Percentiles rank a stretch among this genome's conserved stretches.
These are phyloP conservation scores for Fusarium gaditjirri DNA, from an alignment of 2,329 filamentous ascomycete species.

Conservation along the genomic window DNA sequence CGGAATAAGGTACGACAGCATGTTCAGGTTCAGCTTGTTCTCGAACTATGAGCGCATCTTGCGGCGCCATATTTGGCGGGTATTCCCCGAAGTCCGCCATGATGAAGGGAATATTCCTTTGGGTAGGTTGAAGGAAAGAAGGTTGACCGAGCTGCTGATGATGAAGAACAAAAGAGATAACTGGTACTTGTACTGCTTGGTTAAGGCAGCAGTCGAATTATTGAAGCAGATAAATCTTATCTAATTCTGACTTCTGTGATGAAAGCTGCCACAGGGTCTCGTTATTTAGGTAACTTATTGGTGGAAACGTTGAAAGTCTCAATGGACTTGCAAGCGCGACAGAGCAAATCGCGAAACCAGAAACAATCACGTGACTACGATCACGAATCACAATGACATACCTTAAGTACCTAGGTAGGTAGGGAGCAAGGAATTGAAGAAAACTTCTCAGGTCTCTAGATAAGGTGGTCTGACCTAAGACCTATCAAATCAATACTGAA, in stretches of 20 bases:
- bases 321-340: conserved; percentile 5
- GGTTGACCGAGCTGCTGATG: background rate
- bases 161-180: background rate
- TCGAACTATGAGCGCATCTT: conserved; percentile 71
- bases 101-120: conserved; percentile 21
- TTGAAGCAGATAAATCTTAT: background rate
- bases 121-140: background rate
- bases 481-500: background rate
- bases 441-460: background rate
- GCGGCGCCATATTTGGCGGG: conserved; percentile 72
- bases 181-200: background rate
- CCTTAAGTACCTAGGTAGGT: no score
- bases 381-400: conserved; percentile 12
- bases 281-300: background rate
- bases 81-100: conserved; percentile 73
- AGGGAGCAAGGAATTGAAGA: background rate
- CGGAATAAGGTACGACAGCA: conserved; percentile 73
- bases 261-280: background rate
- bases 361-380: conserved; percentile 27
- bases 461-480: background rate
- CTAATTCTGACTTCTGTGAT: background rate
- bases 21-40: conserved; percentile 66
- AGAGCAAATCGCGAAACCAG: conserved; percentile 20
- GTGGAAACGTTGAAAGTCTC: background rate
- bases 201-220: background rate